Base-by-base conservation (phyloP, 352 stramenopile genomes). In the Phytophthora europaea region DNA sequence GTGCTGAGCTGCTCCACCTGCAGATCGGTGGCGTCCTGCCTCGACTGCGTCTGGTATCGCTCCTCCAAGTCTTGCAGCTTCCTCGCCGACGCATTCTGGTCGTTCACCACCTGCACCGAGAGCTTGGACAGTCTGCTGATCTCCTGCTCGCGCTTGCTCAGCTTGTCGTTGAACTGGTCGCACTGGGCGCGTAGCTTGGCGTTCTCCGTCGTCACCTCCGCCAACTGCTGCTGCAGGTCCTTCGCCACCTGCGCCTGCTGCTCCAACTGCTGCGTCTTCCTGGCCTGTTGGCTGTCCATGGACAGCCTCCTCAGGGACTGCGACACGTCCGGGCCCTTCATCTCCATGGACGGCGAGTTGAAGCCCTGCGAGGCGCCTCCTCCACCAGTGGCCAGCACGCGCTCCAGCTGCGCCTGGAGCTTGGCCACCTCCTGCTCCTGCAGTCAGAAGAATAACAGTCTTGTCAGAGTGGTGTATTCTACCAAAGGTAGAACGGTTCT, bases 1-100 rank as follows among this genome's bases (percentile, higher is more conserved):
- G 73, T 79, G 28, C 73, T 84, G 51, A 95, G 51, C 70, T 95
- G 88, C 22, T 94, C 85, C 8, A 94, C 81, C 51, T 91, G 87
- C 18, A 96, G 48, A 16, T 90, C 74, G 8, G 75, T 74, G 2
- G 82, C 79, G 22, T 93, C 78, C 54, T 90, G 73, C 20, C 66
- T 61, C 9, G 73, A 73, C 31, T 75, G 73, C 1, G 75, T 67
- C 26, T 79, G 68, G 53, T 82, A 76, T 1, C 60, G 69, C 47
- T 84, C 68, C 45, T 88, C 76, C 48, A 86, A 50, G 5, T 81
- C 59, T 7, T 79, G 75, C 33, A 80, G 31, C 18, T 76, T 86
- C 22, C 47, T 75, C 2, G 66, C 50, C n/a, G 60, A 78, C 8
- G 51, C 52, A 18, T 79, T 59, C 12, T 72, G 54, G 23, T 75